phyloP scores from a whole-genome alignment of 306 rosid genomes.

The Canavalia gladiata region DNA sequence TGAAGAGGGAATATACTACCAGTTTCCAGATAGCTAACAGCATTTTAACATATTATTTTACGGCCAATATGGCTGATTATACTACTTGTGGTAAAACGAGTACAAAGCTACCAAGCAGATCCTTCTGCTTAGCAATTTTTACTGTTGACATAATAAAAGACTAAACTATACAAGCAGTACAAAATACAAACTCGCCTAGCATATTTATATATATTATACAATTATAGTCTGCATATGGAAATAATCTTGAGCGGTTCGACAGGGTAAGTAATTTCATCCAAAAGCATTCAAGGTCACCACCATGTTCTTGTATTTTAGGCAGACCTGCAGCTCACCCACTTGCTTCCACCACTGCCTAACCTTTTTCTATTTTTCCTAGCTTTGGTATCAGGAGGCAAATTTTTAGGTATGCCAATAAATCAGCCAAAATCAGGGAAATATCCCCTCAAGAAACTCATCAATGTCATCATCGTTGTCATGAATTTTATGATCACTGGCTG shows the following conservation, averaged over 20 bases:
- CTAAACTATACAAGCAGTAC: conserved; percentile 25
- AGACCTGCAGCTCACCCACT: conserved; percentile 3
- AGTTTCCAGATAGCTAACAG: neutral
- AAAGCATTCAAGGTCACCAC: neutral
- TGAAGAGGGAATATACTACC: neutral
- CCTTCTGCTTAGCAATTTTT: conserved; percentile 26
- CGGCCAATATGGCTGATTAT: neutral
- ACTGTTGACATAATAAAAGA: neutral
- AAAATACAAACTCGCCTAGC: conserved; percentile 13
- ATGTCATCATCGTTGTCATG: conserved; percentile 62
- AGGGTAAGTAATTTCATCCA: neutral
- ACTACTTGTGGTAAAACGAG: neutral
- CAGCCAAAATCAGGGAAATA: conserved; percentile 73
- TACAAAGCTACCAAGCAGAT: neutral
- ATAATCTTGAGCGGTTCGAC: neutral
- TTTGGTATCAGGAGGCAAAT: conserved; percentile 20
- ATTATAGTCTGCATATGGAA: neutral
- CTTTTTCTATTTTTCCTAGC: neutral
- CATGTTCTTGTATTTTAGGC: neutral
- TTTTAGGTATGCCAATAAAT: conserved; percentile 20
- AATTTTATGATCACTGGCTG: conserved; percentile 57
- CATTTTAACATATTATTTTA: neutral
- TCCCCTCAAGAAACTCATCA: conserved; percentile 84
- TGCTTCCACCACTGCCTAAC: neutral
- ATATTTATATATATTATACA: neutral